These are phyloP conservation scores for Neurospora pannonica DNA, from an alignment of 495 filamentous ascomycete genomes.

Conservation along the genomic window DNA sequence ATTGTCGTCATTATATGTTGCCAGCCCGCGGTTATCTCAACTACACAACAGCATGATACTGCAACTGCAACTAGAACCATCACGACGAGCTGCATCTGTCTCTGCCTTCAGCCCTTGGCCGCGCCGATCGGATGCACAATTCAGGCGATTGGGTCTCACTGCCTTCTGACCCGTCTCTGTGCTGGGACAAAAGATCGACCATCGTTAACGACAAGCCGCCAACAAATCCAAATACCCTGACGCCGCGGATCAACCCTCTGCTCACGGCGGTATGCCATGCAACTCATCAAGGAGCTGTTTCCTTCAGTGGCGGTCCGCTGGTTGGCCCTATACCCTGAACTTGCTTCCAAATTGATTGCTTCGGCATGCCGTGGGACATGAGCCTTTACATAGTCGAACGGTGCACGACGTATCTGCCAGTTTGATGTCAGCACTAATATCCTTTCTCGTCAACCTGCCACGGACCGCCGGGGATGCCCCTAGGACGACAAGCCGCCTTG, in stretches of 20 bases:
- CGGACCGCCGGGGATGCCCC: constrained; percentile 3
- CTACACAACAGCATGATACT: neutral
- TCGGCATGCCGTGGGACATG: constrained; percentile 13
- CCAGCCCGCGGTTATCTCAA: neutral
- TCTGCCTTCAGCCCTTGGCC: neutral
- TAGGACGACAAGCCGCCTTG: constrained; percentile 11
- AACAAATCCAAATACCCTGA: neutral
- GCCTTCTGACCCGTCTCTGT: neutral
- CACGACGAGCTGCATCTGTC: neutral
- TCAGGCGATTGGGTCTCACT: neutral
- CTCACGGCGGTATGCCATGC: neutral
- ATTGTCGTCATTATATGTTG: neutral
- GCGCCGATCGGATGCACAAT: neutral
- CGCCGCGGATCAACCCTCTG: neutral
- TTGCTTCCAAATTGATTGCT: constrained; percentile 12
- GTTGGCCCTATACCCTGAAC: neutral
- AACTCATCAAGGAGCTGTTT: neutral
- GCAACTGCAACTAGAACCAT: neutral
- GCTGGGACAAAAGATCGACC: neutral
- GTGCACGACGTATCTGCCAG: neutral
- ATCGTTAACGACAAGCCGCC: neutral
- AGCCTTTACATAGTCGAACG: constrained; percentile 4
- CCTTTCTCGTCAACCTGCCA: constrained; percentile 15
- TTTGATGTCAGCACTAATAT: constrained; percentile 11
- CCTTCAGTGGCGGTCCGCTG: neutral